phyloP scores from a whole-genome alignment of 345 rosid species.

The Lepidium africanum region DNA sequence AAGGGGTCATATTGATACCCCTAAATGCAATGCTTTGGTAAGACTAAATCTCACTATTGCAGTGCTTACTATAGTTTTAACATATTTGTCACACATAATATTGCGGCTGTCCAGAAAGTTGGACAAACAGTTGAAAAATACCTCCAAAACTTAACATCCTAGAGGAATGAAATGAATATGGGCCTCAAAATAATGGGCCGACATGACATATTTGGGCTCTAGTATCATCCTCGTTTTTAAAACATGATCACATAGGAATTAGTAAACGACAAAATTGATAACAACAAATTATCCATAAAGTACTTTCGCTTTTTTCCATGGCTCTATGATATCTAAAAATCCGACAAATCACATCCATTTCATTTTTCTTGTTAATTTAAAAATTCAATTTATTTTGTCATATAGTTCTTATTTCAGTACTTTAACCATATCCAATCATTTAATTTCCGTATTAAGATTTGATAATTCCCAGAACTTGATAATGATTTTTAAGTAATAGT shows the following conservation, averaged over 20 bases:
- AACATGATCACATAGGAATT: background rate
- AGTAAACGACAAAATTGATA: background rate
- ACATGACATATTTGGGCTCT: background rate
- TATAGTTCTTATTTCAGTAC: background rate
- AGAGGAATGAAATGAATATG: no score
- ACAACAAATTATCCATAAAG: background rate
- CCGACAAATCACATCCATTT: constrained; percentile 1
- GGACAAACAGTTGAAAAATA: no score
- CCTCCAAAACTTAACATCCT: no score
- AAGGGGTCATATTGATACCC: no score
- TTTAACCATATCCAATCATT: background rate
- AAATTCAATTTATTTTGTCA: background rate
- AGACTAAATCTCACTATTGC: no score
- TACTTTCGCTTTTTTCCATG: background rate
- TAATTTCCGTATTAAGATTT: background rate
- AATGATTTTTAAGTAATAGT: background rate
- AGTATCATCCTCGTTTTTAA: background rate
- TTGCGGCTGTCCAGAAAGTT: no score
- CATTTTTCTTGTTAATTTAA: background rate
- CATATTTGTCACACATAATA: no score
- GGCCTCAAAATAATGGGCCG: background rate
- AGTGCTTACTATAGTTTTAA: no score
- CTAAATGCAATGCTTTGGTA: no score
- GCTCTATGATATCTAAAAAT: background rate
- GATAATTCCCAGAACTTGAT: background rate